Conservation (phyloP, 352 stramenopile species). For the Bremia lactucae region DNA sequence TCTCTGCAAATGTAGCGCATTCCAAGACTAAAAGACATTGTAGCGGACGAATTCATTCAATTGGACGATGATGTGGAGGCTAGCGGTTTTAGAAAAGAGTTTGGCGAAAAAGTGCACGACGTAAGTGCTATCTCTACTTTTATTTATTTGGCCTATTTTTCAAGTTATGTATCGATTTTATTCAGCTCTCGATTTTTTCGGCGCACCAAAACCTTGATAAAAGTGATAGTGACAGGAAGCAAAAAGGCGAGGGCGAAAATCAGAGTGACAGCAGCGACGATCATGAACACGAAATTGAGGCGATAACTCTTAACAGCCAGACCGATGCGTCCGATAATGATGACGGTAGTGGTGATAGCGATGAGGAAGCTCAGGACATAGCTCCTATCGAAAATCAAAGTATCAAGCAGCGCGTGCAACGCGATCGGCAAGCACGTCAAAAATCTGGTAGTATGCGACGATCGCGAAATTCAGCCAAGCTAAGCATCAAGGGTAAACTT, state of each 20-base stretch:
- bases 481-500: slow-evolving; percentile 80
- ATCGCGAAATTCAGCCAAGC: slow-evolving; percentile 71
- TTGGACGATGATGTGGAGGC: slow-evolving; percentile 66
- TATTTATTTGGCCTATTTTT: too few species aligned
- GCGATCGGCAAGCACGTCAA: slow-evolving; percentile 42
- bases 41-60: slow-evolving; percentile 42
- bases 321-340: slow-evolving; percentile 16
- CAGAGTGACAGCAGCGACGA: slow-evolving; percentile 22
- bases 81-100: slow-evolving; percentile 75
- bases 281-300: slow-evolving; percentile 28
- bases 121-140: too few species aligned
- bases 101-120: slow-evolving; percentile 56
- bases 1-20: slow-evolving; percentile 25
- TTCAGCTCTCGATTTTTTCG: slow-evolving; percentile 73
- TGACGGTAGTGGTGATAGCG: slow-evolving; percentile 19
- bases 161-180: slow-evolving; percentile 4
- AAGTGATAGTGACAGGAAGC: slow-evolving; percentile 25
- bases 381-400: slow-evolving; percentile 52
- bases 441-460: slow-evolving; percentile 49
- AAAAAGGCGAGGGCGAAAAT: slow-evolving; percentile 21
- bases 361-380: slow-evolving; percentile 26
- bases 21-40: slow-evolving; percentile 55
- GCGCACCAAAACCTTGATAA: slow-evolving; percentile 45
- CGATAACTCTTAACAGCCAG: slow-evolving; percentile 14
- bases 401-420: slow-evolving; percentile 76